Base-by-base conservation (phyloP, 495 filamentous ascomycete species). In the Cairneyella variabilis region DNA sequence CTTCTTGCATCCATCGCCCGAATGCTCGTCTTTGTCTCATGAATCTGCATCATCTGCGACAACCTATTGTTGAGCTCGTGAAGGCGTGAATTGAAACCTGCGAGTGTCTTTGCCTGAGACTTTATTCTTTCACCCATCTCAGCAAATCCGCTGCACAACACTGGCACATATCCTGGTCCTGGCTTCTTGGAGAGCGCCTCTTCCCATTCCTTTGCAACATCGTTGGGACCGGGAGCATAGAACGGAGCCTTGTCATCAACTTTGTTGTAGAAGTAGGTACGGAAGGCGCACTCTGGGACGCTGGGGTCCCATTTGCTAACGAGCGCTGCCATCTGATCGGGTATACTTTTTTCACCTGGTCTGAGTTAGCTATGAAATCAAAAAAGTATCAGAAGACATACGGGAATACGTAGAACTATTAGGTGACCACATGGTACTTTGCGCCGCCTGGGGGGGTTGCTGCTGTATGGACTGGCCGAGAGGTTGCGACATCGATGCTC, bases 191-290 rank as follows among this genome's bases (percentile, higher is more conserved):
- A 78, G 48, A 96, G 76, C 9, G 93, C 93, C 61, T 96, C 90
- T 59, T 99, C 93, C 91, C 91, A 99, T 65, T 87, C 91, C 28
- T 79, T 76, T 21, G 84, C 80, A 68, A 95, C 85, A 59, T 97
- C 93, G 52, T 80, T 73, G 14, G 85, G 73, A 1, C 78, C 76
- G 5, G 91, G 91, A 55, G 84, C 80, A 69, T 88, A 97, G 70
- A 89, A 92, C 3, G 90, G 88, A 7, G 87, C 86, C 17, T 88
- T 82, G 58, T 90, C 83, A 16, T 83, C 82, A 49, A 96, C 89
- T 57, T 85, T 78, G 70, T 98, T 97, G 74, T 97, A 98, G 66
- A 97, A 87, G 66, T 98, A 97, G 48, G 86, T 74, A 62, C 90
- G 85, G 72, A 99, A 95, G 4, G 79, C 83, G 53, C 89, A 95